Evolutionary conservation across 176 grass and related monocot species (phyloP).

Genomic region (Lolium multiflorum): DNA sequence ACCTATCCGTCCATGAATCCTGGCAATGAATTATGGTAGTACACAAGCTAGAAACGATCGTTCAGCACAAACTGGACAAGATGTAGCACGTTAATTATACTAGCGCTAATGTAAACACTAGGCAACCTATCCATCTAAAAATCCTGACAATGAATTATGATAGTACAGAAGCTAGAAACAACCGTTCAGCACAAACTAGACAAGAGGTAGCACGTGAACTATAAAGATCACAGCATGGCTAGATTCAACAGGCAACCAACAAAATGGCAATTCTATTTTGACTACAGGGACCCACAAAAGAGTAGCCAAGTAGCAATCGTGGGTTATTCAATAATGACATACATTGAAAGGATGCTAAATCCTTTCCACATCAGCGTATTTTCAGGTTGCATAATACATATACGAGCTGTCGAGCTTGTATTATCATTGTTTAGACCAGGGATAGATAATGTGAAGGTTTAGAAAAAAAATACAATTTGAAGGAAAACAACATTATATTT

Average conservation of each 20-base stretch:
- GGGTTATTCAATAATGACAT: neutral
- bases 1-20: neutral
- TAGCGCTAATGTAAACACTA: neutral
- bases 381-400: conserved; percentile 16
- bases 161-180: conserved; percentile 18
- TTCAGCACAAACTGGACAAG: conserved; percentile 16
- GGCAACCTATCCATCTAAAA: neutral
- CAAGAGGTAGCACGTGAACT: conserved; percentile 13
- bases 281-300: conserved; percentile 14
- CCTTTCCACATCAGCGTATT: neutral
- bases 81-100: neutral
- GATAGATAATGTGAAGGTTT: neutral
- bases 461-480: too few relatives aligned
- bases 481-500: neutral
- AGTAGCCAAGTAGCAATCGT: neutral
- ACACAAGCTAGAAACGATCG: conserved; percentile 17
- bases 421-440: neutral
- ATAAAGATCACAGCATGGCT: neutral
- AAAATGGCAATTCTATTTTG: conserved; percentile 4
- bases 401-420: neutral
- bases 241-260: conserved; percentile 9
- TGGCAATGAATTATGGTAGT: conserved; percentile 14
- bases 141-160: conserved; percentile 19
- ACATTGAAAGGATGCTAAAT: conserved; percentile 15
- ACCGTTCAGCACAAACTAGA: neutral